Evolutionary conservation across 2,329 filamentous ascomycete species (phyloP).

Genomic region (Hortaea werneckii): DNA sequence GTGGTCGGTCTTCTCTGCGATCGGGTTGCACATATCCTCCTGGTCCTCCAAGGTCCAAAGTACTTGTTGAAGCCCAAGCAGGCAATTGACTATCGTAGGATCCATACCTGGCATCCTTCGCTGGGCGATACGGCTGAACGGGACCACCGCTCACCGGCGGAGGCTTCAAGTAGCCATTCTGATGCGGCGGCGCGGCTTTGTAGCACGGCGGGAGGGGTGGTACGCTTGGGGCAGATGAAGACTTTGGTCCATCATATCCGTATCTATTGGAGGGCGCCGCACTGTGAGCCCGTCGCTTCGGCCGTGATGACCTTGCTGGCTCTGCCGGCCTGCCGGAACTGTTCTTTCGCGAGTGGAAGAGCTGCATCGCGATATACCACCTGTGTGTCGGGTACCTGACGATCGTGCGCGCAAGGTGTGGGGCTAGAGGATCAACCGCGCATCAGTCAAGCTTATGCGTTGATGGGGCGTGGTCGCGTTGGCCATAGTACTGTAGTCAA

Average conservation of each 20-base stretch:
- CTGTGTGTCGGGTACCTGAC: too few species aligned
- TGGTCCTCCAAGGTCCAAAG: background rate
- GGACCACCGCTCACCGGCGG: background rate
- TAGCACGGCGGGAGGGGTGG: background rate
- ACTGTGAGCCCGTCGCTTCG: background rate
- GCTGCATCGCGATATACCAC: background rate
- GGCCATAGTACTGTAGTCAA: too few species aligned
- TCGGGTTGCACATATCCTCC: background rate
- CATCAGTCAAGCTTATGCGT: too few species aligned
- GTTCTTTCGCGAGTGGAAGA: background rate
- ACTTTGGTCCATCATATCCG: background rate
- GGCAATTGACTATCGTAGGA: background rate
- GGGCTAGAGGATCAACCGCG: too few species aligned
- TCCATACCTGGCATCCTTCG: background rate
- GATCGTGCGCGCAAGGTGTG: too few species aligned
- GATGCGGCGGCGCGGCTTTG: background rate
- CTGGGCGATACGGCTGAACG: background rate
- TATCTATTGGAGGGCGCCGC: background rate
- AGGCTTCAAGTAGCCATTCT: background rate
- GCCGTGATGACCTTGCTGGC: background rate
- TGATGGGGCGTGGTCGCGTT: too few species aligned
- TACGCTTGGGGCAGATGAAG: background rate
- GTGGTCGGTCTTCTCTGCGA: background rate
- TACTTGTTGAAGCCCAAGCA: conserved; percentile 1
- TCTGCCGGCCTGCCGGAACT: background rate